Percentiles rank a stretch among this genome's conserved stretches.
These are phyloP conservation scores for Cordyceps pruinosa DNA, from an alignment of 2,329 filamentous ascomycete species.

Conservation along the genomic window DNA sequence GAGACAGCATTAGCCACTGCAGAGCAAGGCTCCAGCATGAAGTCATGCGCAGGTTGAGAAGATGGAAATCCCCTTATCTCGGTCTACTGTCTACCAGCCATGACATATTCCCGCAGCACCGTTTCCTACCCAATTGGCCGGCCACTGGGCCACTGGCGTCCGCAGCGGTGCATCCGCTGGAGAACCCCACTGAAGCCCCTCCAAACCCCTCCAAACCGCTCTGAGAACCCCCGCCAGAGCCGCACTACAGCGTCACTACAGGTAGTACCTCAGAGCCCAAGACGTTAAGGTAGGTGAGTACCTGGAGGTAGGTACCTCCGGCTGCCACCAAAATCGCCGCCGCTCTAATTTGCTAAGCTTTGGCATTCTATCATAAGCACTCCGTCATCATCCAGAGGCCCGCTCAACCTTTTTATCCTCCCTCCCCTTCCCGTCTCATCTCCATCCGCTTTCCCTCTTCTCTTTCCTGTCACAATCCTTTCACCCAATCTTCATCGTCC, in stretches of 20 bases:
- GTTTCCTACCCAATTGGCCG: neutral
- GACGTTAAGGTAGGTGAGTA: too few relatives aligned
- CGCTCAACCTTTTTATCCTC: slow-evolving; percentile 4
- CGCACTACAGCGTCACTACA: neutral
- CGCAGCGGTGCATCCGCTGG: neutral
- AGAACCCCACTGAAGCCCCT: neutral
- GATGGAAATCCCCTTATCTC: neutral
- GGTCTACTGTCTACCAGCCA: too few relatives aligned
- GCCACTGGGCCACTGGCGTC: neutral
- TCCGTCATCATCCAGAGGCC: slow-evolving; percentile 11
- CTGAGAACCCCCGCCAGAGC: neutral
- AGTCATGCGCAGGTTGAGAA: neutral
- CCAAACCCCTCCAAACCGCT: neutral
- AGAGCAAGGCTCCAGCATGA: neutral
- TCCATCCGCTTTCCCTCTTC: neutral
- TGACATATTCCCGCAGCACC: slow-evolving; percentile 3
- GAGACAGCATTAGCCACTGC: neutral
- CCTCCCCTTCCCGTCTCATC: slow-evolving; percentile 10
- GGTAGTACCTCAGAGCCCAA: too few relatives aligned
- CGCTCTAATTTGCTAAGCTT: too few relatives aligned
- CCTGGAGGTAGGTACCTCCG: too few relatives aligned
- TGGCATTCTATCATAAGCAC: slow-evolving; percentile 4
- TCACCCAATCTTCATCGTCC: slow-evolving; percentile 7
- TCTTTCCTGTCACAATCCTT: neutral
- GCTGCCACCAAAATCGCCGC: too few relatives aligned